Conservation (phyloP, 345 rosid species). For the Eucalyptus cloeziana region DNA sequence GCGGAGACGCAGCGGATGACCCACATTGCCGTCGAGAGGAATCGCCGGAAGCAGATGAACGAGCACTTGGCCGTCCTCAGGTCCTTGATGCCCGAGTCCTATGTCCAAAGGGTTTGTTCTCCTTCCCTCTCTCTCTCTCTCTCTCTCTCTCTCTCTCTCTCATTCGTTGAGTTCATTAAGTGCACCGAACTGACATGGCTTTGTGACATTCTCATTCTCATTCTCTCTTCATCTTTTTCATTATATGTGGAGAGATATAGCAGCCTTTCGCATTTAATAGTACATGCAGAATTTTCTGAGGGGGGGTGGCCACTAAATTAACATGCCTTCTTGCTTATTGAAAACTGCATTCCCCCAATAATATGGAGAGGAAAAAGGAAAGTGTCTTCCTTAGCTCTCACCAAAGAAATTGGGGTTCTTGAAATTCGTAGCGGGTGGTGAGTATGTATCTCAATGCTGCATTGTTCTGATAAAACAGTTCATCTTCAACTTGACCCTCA, state of each 20-base stretch:
- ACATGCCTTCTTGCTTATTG: not conserved
- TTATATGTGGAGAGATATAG: not conserved
- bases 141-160: not conserved
- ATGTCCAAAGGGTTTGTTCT: constrained; percentile 58
- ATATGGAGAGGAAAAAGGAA: not conserved
- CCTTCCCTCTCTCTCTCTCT: not conserved
- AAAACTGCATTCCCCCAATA: not conserved
- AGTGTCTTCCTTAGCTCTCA: not conserved
- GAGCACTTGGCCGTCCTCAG: constrained; percentile 67
- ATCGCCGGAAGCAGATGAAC: constrained; percentile 82
- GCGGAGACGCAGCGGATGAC: constrained; percentile 87
- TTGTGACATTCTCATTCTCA: not conserved
- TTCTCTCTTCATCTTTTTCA: not conserved
- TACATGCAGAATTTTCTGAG: not conserved
- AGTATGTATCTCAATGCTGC: not conserved
- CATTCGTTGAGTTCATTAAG: not conserved
- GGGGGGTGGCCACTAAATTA: not conserved
- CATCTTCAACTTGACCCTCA: not conserved
- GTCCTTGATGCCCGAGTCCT: constrained; percentile 84
- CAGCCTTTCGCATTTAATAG: not conserved
- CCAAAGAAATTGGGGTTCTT: not conserved
- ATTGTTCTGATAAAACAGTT: not conserved
- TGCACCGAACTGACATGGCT: not conserved
- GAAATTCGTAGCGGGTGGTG: not conserved
- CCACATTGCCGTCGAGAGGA: constrained; percentile 90